Base-by-base conservation (phyloP, 306 rosid species). In the Hippophae gyantsensis region DNA sequence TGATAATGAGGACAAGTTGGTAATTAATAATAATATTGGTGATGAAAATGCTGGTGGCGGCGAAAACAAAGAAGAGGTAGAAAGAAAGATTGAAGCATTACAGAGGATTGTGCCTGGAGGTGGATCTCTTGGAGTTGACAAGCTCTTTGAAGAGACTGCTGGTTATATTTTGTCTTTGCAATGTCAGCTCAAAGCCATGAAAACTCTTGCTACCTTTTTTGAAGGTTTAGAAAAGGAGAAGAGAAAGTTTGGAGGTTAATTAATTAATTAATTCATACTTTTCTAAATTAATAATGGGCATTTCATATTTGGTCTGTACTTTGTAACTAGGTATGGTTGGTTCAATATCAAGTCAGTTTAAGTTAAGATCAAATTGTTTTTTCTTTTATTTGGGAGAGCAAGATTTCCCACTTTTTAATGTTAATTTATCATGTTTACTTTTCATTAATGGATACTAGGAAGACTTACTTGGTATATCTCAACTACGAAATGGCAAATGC, bases 101-200 rank as follows among this genome's bases (percentile, higher is more conserved):
- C 89, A 92, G 86, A 83, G 69, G 78, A 81, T 92, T 53, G 96
- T 92, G 32, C 98, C 98, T 0, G 86, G 86, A 6, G 93, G 95
- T 0, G 96, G 81, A 43, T 72, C 83, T 5, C 74, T 78, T 2
- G 96, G 78, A 2, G 89, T 81, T 8, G 98, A 87, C 74, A 73
- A 81, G 58, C 93, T 92, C 0, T 92, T 92, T 41, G 95, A 92
- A 62, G 86, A 87, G 59, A 92, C 98, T 42, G 98, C 98, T 23
- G 86, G 74, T 1, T 92, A 92, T 64, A 92, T 92, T 26, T 23
- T 85, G 66, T 60, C 85, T 5, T 78, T 92, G 75, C 96, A 83
- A 76, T 76, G 55, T 50, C 94, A 81, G 65, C 80, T 87, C 61
- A 87, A 87, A 62, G 81, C 89, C 64, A 71, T 92, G 76, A 87